Percentiles rank a stretch among this genome's conserved stretches.
These are phyloP conservation scores for Pleurotus ostreatus DNA, from an alignment of 768 basidiomycete species.

Conservation along the genomic window DNA sequence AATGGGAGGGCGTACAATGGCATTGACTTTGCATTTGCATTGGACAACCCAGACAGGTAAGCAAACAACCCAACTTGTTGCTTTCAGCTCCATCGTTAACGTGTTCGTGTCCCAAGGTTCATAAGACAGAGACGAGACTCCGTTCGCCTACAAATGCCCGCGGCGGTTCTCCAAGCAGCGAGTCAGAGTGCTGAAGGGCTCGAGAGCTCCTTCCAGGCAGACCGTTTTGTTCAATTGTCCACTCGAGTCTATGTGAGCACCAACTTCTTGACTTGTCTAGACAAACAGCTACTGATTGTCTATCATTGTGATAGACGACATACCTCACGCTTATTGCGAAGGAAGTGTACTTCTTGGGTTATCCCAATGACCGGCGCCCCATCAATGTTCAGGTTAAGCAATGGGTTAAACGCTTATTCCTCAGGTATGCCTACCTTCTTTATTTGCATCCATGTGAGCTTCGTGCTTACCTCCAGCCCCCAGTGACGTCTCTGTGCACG, in stretches of 20 bases:
- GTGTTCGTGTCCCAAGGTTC: not conserved
- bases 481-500: slow-evolving; percentile 33
- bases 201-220: slow-evolving; percentile 29
- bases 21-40: slow-evolving; percentile 35
- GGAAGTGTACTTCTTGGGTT: slow-evolving; percentile 43
- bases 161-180: slow-evolving; percentile 47
- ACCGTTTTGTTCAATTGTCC: slow-evolving; percentile 33
- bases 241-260: slow-evolving; percentile 46
- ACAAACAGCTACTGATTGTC: not conserved
- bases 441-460: not conserved
- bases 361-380: slow-evolving; percentile 21
- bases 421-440: slow-evolving; percentile 33
- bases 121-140: not conserved
- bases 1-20: slow-evolving; percentile 51
- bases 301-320: slow-evolving; percentile 25
- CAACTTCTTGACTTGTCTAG: not conserved
- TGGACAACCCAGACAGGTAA: slow-evolving; percentile 31
- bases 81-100: not conserved
- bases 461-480: slow-evolving; percentile 19
- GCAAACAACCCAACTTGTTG: not conserved
- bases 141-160: slow-evolving; percentile 37
- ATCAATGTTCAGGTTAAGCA: slow-evolving; percentile 39
- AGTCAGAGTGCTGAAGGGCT: slow-evolving; percentile 33
- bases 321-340: slow-evolving; percentile 49
- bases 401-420: slow-evolving; percentile 41